Evolutionary conservation across 148 eudicot genomes (phyloP).

Genomic region (Vaccinium corymbosum): DNA sequence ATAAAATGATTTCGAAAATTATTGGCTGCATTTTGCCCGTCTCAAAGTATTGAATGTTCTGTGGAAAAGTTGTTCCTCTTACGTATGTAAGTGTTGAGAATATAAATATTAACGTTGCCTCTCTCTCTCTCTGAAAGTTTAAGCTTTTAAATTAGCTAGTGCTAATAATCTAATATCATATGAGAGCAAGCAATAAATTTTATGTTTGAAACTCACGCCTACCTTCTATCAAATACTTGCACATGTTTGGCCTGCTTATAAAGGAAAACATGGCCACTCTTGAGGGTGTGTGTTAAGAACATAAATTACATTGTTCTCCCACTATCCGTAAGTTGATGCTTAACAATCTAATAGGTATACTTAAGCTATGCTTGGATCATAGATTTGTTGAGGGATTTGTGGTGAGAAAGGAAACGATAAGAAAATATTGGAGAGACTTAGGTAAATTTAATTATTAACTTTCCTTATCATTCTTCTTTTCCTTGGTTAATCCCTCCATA

Average conservation of each 20-base stretch:
- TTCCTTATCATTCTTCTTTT: background rate
- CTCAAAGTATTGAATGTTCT: background rate
- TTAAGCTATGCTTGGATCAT: background rate
- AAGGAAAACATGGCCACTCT: background rate
- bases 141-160: background rate
- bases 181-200: background rate
- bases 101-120: background rate
- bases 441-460: background rate
- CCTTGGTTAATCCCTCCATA: background rate
- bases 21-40: background rate
- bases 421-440: background rate
- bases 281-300: background rate
- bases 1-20: background rate
- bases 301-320: background rate
- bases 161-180: background rate
- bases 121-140: background rate
- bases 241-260: background rate
- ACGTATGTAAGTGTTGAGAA: background rate
- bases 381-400: background rate
- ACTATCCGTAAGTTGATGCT: background rate
- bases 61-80: background rate
- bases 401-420: background rate
- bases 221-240: background rate
- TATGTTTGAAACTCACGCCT: background rate
- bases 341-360: background rate